These are phyloP conservation scores for Neonectria coccinea DNA, from an alignment of 2,329 filamentous ascomycete genomes.

Conservation along the genomic window DNA sequence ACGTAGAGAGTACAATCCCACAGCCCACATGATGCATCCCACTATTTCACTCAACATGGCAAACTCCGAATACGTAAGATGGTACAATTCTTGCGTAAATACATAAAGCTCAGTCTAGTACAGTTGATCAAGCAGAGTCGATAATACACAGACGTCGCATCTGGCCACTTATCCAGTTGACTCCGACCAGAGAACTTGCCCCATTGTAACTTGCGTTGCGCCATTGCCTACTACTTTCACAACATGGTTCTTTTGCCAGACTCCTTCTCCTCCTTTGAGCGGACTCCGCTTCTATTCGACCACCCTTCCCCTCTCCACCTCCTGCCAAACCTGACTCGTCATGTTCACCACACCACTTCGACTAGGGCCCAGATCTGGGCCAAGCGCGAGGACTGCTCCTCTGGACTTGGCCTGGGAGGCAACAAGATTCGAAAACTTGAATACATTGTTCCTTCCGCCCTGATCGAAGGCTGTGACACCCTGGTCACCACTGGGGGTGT, in stretches of 20 bases:
- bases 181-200: not conserved
- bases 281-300: not conserved
- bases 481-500: slow-evolving; percentile 52
- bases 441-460: slow-evolving; percentile 48
- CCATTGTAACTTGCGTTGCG: not conserved
- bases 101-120: not conserved
- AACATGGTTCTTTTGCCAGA: not conserved
- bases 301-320: not conserved
- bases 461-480: slow-evolving; percentile 43
- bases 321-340: not conserved
- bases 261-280: not conserved
- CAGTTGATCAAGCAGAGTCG: no score
- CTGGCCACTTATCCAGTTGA: not conserved
- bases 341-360: not conserved
- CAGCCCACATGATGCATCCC: not conserved
- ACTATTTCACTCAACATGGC: not conserved
- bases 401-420: not conserved
- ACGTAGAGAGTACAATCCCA: not conserved
- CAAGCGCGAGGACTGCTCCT: not conserved
- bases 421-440: not conserved
- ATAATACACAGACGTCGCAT: not conserved
- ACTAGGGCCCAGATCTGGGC: not conserved
- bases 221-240: not conserved
- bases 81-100: not conserved
- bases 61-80: not conserved